These are phyloP conservation scores for Neostapfia colusana DNA, from an alignment of 176 grass and related monocot genomes.

Conservation along the genomic window DNA sequence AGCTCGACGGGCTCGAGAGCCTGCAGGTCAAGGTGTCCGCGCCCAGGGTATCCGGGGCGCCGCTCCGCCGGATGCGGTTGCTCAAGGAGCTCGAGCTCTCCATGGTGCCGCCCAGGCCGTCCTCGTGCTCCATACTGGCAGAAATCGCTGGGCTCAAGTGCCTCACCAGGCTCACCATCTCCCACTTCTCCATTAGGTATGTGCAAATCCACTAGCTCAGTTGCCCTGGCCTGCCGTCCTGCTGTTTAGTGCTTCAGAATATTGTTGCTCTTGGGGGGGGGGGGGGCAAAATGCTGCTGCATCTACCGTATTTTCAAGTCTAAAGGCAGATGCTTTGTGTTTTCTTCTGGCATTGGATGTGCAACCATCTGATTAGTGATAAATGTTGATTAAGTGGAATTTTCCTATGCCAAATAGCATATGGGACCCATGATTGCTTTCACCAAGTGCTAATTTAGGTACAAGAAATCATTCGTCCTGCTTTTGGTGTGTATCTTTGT, in stretches of 20 bases:
- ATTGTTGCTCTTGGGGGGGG: no score
- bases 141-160: conserved; percentile 66
- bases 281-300: background rate
- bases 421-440: conserved; percentile 9
- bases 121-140: conserved; percentile 66
- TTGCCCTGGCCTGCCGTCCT: no score
- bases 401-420: conserved; percentile 6
- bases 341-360: background rate
- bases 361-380: background rate
- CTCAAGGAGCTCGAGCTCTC: conserved; percentile 88
- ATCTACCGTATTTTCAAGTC: background rate
- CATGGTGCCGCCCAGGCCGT: conserved; percentile 69
- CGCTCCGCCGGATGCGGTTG: conserved; percentile 59
- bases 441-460: conserved; percentile 8
- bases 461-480: background rate
- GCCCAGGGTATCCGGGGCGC: conserved; percentile 59
- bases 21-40: conserved; percentile 85
- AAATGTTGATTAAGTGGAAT: background rate
- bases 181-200: conserved; percentile 85
- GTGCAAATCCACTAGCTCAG: background rate
- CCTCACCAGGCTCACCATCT: conserved; percentile 80
- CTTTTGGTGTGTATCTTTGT: background rate
- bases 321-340: conserved; percentile 5
- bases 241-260: background rate
- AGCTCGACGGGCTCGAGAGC: conserved; percentile 67